Base-by-base conservation (phyloP, 2,329 filamentous ascomycete genomes). In the Hypomyces rosellus region DNA sequence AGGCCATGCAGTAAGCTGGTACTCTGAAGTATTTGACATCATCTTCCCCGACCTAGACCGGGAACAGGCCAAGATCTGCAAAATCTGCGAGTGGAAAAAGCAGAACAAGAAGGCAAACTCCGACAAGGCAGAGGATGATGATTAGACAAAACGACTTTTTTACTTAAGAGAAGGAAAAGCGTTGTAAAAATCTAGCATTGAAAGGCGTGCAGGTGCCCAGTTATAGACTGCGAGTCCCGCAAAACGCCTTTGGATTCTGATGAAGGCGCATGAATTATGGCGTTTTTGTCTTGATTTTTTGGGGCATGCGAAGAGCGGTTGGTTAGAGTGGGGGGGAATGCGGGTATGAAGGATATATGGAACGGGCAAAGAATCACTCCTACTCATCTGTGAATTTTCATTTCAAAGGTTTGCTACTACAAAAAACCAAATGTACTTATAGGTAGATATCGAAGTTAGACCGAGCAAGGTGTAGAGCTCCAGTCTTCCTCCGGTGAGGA, bases 1-100 rank as follows among this genome's bases (percentile, higher is more conserved):
- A 70, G 93, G 95, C 62, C 88, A 86, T 59, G 86, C 93, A 0
- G 92, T 92, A 15, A 84, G 81, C 63, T 99, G 93, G 93, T 99
- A 97, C 74, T 80, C 80, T 6, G 90, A 99, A 58, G 89, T 99
- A 46, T 97, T 96, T 67, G 81, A 92, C 55, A 77, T 96, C 54
- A 84, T 97, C 59, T 99, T 99, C 75, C 84, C 88, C 36, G 75
- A 86, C 56, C 69, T 97, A 15, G 88, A 96, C 69, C 76, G 74
- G 54, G 78, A 85, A 39, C 71, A 81, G 54, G 89, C 86, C 54
- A 93, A 88, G 68, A 80, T 76, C 57, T 93, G 89, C 82, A 85
- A 85, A 63, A 70, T 76, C 43, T 71, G 70, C 62, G 74, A 78
- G 58, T 72, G 69, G 71, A 77, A 81, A 57, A 63, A 70, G 42